phyloP scores from a whole-genome alignment of 768 basidiomycete species.

The Suillus hirtellus region DNA sequence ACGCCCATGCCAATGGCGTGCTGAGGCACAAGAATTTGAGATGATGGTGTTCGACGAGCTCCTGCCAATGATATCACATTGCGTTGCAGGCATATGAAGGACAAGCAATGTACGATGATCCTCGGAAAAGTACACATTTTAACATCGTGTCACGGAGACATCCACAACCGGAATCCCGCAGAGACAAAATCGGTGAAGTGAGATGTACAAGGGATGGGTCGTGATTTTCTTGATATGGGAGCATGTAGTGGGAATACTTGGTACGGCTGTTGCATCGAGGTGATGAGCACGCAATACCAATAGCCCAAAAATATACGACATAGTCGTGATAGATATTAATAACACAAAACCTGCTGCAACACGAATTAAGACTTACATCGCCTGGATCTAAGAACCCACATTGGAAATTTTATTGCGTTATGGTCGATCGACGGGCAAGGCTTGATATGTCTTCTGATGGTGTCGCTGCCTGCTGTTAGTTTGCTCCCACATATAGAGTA shows the following conservation, averaged over 20 bases:
- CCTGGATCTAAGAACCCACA: not conserved
- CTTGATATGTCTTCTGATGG: not conserved
- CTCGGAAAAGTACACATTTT: constrained; percentile 1
- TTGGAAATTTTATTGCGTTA: not conserved
- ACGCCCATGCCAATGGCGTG: not conserved
- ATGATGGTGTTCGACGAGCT: not conserved
- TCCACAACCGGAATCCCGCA: not conserved
- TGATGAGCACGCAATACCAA: not conserved
- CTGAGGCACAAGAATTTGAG: not conserved
- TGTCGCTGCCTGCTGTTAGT: not conserved
- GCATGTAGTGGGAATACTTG: not conserved
- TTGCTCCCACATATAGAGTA: not conserved
- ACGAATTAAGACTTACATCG: not conserved
- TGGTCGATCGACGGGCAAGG: not conserved
- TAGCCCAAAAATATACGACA: not conserved
- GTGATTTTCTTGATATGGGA: not conserved
- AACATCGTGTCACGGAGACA: not conserved
- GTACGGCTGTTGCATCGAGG: not conserved
- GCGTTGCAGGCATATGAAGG: not conserved
- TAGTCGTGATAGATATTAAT: not conserved
- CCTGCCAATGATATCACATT: not conserved
- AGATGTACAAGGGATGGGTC: not conserved
- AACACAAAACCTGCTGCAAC: not conserved
- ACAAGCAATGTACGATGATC: not conserved
- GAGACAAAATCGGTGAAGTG: not conserved